Evolutionary conservation across 1,284 basidiomycete genomes (phyloP).

Genomic region (Meripilus lineatus): DNA sequence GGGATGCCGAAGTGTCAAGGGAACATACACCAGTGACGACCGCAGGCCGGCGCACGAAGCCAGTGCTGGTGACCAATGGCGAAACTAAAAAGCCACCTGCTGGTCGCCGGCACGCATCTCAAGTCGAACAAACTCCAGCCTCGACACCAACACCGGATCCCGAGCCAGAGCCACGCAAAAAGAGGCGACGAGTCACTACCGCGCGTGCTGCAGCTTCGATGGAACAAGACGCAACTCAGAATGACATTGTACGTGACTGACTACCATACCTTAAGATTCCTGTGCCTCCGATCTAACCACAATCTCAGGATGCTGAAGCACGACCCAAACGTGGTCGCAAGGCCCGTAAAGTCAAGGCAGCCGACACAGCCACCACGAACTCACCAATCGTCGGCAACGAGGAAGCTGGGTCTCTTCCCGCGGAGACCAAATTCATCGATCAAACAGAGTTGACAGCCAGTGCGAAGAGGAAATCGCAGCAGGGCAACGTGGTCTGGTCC

Average conservation of each 20-base stretch:
- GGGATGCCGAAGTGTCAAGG: constrained; percentile 62
- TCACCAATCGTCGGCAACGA: constrained; percentile 15
- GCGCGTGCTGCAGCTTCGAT: constrained; percentile 22
- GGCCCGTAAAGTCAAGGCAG: constrained; percentile 23
- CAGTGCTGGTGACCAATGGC: constrained; percentile 6
- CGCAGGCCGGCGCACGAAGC: constrained; percentile 15
- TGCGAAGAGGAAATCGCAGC: constrained; percentile 30
- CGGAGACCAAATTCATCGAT: constrained; percentile 26
- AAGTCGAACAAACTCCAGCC: constrained; percentile 42
- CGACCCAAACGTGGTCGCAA: constrained; percentile 26
- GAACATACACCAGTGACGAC: constrained; percentile 13
- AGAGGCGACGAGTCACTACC: constrained; percentile 28
- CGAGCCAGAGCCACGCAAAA: constrained; percentile 49
- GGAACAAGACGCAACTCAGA: constrained; percentile 22
- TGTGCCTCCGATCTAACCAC: not conserved
- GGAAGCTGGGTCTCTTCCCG: constrained; percentile 20
- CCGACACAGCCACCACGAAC: constrained; percentile 14
- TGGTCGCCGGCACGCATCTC: constrained; percentile 34
- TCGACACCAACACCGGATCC: constrained; percentile 55
- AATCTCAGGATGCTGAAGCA: not conserved
- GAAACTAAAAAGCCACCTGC: constrained; percentile 26
- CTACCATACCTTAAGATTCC: constrained; percentile 15
- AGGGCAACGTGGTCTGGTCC: constrained; percentile 40
- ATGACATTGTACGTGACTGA: constrained; percentile 30
- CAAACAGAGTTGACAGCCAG: constrained; percentile 25